phyloP scores from a whole-genome alignment of 2,329 filamentous ascomycete genomes.

The Pestalotiopsis sp. region DNA sequence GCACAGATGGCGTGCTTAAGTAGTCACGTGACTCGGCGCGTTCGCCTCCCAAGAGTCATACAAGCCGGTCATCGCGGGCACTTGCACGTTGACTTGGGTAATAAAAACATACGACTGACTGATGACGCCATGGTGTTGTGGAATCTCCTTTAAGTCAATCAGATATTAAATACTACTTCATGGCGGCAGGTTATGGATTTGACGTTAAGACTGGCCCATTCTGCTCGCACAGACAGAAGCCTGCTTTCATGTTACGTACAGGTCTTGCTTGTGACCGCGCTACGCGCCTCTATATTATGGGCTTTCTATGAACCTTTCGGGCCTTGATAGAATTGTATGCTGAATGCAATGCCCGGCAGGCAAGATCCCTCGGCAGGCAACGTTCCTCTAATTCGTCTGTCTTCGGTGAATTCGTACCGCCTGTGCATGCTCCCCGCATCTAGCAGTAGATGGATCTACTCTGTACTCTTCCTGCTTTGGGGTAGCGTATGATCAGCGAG shows the following conservation, averaged over 20 bases:
- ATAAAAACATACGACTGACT: too few species aligned
- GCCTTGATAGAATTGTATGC: too few species aligned
- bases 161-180: not conserved
- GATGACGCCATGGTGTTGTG: too few species aligned
- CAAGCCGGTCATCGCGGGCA: not conserved
- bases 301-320: too few species aligned
- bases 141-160: not conserved
- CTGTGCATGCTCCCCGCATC: not conserved
- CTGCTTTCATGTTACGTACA: too few species aligned
- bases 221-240: too few species aligned
- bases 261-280: too few species aligned
- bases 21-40: not conserved
- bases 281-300: too few species aligned
- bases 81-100: not conserved
- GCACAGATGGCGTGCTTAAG: conserved; percentile 5
- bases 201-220: too few species aligned
- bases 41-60: not conserved
- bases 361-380: too few species aligned
- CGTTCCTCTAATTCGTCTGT: not conserved
- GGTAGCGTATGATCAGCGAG: not conserved
- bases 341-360: too few species aligned
- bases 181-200: too few species aligned
- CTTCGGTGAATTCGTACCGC: not conserved
- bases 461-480: not conserved
- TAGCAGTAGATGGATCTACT: not conserved